Conservation (phyloP, 352 stramenopile genomes). For the Phytophthora niederhauseri region DNA sequence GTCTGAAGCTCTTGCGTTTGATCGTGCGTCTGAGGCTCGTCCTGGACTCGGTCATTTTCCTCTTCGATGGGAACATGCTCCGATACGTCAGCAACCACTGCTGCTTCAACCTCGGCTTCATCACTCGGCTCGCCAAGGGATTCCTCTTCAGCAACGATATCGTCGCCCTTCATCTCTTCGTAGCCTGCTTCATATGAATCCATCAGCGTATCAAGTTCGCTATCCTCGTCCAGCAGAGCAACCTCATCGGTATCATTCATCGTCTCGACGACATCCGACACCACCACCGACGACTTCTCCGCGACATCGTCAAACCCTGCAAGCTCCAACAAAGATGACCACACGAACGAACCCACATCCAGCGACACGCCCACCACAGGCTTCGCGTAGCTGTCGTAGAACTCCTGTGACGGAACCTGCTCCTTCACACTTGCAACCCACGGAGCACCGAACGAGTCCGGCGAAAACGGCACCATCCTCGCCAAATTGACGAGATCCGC, state of each 20-base stretch:
- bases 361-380: slow-evolving; percentile 44
- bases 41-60: background rate
- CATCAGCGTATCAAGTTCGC: background rate
- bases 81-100: background rate
- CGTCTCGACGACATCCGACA: background rate
- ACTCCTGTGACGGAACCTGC: slow-evolving; percentile 37
- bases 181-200: slow-evolving; percentile 3
- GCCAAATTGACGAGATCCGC: slow-evolving; percentile 31
- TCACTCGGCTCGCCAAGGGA: slow-evolving; percentile 1
- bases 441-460: slow-evolving; percentile 35
- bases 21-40: background rate
- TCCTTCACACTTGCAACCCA: slow-evolving; percentile 43
- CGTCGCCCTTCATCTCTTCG: slow-evolving; percentile 20
- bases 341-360: slow-evolving; percentile 31
- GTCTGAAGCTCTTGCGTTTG: background rate
- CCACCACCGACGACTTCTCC: slow-evolving; percentile 1
- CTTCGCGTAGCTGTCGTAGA: slow-evolving; percentile 45
- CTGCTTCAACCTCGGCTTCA: slow-evolving; percentile 10
- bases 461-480: slow-evolving; percentile 53
- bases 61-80: slow-evolving; percentile 10
- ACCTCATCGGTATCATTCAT: slow-evolving; percentile 4
- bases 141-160: slow-evolving; percentile 1
- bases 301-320: slow-evolving; percentile 12
- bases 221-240: slow-evolving; percentile 5
- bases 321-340: slow-evolving; percentile 35